phyloP scores from a whole-genome alignment of 2,329 filamentous ascomycete genomes.

The Pyricularia pennisetigena region DNA sequence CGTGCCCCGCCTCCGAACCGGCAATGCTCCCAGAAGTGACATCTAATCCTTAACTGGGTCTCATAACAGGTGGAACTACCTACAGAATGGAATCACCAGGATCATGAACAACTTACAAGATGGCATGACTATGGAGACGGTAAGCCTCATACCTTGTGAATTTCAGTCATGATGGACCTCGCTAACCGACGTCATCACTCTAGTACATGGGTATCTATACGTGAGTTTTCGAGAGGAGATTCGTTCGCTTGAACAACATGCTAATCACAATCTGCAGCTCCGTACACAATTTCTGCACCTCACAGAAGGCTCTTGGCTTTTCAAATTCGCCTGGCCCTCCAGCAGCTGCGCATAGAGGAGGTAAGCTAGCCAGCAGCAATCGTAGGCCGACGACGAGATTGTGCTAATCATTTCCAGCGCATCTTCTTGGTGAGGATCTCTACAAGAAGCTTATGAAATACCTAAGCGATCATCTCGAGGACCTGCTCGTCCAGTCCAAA shows the following conservation, averaged over 20 bases:
- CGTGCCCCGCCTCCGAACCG: background rate
- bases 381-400: background rate
- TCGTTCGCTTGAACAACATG: background rate
- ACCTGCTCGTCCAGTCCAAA: constrained; percentile 62
- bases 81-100: constrained; percentile 78
- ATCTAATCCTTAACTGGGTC: background rate
- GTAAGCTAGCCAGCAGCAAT: constrained; percentile 26
- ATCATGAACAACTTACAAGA: constrained; percentile 91
- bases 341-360: constrained; percentile 57
- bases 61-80: constrained; percentile 66
- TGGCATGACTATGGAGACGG: constrained; percentile 86
- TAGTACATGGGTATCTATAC: constrained; percentile 97
- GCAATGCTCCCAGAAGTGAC: background rate
- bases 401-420: constrained; percentile 43
- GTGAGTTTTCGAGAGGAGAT: constrained; percentile 30
- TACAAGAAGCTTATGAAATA: constrained; percentile 89
- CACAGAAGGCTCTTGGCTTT: constrained; percentile 79
- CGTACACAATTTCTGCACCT: constrained; percentile 98
- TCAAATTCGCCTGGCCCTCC: constrained; percentile 16
- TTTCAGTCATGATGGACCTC: background rate
- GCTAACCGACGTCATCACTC: constrained; percentile 9
- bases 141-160: constrained; percentile 26
- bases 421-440: constrained; percentile 89
- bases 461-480: constrained; percentile 65
- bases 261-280: constrained; percentile 45